Evolutionary conservation across 2,329 filamentous ascomycete genomes (phyloP).

Genomic region (Penicillium griseofulvum): DNA sequence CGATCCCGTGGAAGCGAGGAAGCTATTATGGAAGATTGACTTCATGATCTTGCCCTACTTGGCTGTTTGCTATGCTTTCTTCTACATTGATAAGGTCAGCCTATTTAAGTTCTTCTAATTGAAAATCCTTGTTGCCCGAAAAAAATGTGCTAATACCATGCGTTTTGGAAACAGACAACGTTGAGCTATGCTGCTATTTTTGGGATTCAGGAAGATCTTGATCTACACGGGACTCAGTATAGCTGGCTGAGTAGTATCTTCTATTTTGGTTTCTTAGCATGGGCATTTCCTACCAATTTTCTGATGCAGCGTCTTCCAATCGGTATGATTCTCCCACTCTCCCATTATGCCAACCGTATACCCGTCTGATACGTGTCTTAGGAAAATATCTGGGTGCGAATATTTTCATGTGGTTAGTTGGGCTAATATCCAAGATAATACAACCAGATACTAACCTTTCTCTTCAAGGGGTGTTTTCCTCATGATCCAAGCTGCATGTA

Average conservation of each 20-base stretch:
- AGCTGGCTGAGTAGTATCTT: slow-evolving; percentile 57
- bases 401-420: slow-evolving; percentile 54
- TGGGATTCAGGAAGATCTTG: slow-evolving; percentile 58
- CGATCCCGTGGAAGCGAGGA: slow-evolving; percentile 48
- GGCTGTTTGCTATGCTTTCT: slow-evolving; percentile 55
- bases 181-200: slow-evolving; percentile 65
- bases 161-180: slow-evolving; percentile 46
- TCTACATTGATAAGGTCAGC: slow-evolving; percentile 48
- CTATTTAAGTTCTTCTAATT: not conserved
- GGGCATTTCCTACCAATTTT: slow-evolving; percentile 56
- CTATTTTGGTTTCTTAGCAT: slow-evolving; percentile 56
- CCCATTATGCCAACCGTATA: too few species aligned
- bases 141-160: not conserved
- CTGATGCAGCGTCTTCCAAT: slow-evolving; percentile 54
- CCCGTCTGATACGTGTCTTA: slow-evolving; percentile 9
- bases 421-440: not conserved
- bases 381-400: slow-evolving; percentile 56
- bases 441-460: not conserved
- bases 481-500: slow-evolving; percentile 54
- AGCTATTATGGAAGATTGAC: slow-evolving; percentile 56
- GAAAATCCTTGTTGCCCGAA: not conserved
- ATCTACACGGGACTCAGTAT: slow-evolving; percentile 58
- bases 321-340: slow-evolving; percentile 28
- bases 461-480: slow-evolving; percentile 46
- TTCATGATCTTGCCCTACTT: slow-evolving; percentile 59